Conservation (phyloP, 345 rosid genomes). For the Pistacia vera region DNA sequence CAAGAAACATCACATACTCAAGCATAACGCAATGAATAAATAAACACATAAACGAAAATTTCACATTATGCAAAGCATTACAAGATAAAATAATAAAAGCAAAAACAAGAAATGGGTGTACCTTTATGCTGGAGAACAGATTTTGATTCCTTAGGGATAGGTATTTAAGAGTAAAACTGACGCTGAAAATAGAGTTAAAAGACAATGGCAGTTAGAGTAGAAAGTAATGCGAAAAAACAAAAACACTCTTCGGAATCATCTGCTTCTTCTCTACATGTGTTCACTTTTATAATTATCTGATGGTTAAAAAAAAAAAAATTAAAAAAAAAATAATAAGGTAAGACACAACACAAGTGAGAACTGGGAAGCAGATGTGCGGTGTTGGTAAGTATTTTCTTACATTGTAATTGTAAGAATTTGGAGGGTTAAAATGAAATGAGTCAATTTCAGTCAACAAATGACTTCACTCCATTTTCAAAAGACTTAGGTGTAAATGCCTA, state of each 20-base stretch:
- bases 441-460: too few species aligned
- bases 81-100: neutral
- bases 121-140: neutral
- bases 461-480: too few species aligned
- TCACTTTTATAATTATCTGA: neutral
- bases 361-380: too few species aligned
- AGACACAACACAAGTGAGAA: neutral
- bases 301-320: neutral
- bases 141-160: neutral
- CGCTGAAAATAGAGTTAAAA: slow-evolving; percentile 3
- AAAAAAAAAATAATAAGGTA: too few species aligned
- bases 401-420: too few species aligned
- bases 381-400: too few species aligned
- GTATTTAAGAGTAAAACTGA: neutral
- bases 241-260: neutral
- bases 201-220: slow-evolving; percentile 4
- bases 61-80: neutral
- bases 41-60: neutral
- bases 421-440: too few species aligned
- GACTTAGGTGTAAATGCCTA: too few species aligned
- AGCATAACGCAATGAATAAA: neutral
- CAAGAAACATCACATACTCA: neutral
- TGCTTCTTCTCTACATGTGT: neutral
- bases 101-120: neutral
- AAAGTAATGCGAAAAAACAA: neutral